Evolutionary conservation across 2,329 filamentous ascomycete genomes (phyloP), one percentile per base, ranked within the genome.

Genomic region (Ascochyta viciae-villosae): DNA sequence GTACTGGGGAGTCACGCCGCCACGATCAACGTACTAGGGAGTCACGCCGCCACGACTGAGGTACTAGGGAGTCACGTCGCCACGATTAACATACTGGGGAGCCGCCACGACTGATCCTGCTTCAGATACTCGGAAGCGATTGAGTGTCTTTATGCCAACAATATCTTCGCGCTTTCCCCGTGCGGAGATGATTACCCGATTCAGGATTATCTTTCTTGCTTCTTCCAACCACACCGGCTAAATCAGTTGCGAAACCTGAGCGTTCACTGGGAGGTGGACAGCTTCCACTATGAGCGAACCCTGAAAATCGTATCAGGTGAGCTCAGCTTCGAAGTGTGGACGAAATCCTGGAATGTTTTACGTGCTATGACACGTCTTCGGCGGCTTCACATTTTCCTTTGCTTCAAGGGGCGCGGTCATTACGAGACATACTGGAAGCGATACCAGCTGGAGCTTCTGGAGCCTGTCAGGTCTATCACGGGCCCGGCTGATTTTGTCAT

Each of bases 91-190:
- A 19, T 19, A 19, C 19, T 19, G 19, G 19, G 19, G 19, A 19
- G 19, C 19, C 19, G 19, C 19, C 19, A 19, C 2, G n/a, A n/a
- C 43, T 65, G 43, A 60, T 34, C 2, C 19, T 29, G 27, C 31
- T 12, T 16, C 29, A 69, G 66, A n/a, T 69, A 70, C 42, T 64
- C 64, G 13, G 66, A 70, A 57, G 60, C 62, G 3, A 57, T 68
- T 10, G 59, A 65, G 7, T 62, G 57, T 40, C 58, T 69, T 13
- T 69, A 69, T 40, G 60, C 47, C n/a, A 29, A 44, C 35, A 67
- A 66, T 37, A 34, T 33, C 2, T 64, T 70, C 50, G 61, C 55
- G 6, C 31, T 70, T 7, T 54, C 58, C 8, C 65, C 59, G 1
- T 45, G 54, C 16, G 24, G 42, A 9, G 56, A 64, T 24, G 50